These are phyloP conservation scores for Wickerhamomyces mucosus DNA, from an alignment of 805 yeast genomes.

Conservation along the genomic window DNA sequence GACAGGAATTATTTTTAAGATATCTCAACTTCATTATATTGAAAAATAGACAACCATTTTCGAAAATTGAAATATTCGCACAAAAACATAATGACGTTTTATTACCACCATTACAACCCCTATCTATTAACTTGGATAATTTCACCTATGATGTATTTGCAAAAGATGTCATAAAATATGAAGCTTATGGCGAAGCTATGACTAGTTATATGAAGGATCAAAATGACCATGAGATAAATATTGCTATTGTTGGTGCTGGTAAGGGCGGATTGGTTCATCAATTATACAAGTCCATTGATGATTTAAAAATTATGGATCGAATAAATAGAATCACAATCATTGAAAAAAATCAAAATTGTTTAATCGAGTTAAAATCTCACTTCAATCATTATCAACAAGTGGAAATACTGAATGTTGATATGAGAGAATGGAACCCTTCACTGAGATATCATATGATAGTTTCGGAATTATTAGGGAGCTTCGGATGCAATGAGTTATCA, in stretches of 20 bases:
- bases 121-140: conserved; percentile 44
- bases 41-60: conserved; percentile 21
- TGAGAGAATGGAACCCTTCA: conserved; percentile 38
- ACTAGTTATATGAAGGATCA: conserved; percentile 10
- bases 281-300: conserved; percentile 32
- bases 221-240: conserved; percentile 15
- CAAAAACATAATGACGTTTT: conserved; percentile 19
- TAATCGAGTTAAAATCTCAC: conserved; percentile 25
- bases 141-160: conserved; percentile 64
- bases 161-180: conserved; percentile 59
- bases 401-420: conserved; percentile 45
- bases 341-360: conserved; percentile 65
- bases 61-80: conserved; percentile 25
- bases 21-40: conserved; percentile 32
- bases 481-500: conserved; percentile 84
- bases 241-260: conserved; percentile 81
- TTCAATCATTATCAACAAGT: conserved; percentile 20
- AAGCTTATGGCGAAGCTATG: conserved; percentile 34
- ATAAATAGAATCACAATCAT: conserved; percentile 41
- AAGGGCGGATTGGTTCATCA: conserved; percentile 70
- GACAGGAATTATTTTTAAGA: conserved; percentile 25
- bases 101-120: conserved; percentile 65
- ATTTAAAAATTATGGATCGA: conserved; percentile 14
- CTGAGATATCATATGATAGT: conserved; percentile 48
- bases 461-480: conserved; percentile 80